Evolutionary conservation across 2,329 filamentous ascomycete species (phyloP), one percentile per base, ranked within the genome.

Genomic region (Phyllosticta ampelicida): DNA sequence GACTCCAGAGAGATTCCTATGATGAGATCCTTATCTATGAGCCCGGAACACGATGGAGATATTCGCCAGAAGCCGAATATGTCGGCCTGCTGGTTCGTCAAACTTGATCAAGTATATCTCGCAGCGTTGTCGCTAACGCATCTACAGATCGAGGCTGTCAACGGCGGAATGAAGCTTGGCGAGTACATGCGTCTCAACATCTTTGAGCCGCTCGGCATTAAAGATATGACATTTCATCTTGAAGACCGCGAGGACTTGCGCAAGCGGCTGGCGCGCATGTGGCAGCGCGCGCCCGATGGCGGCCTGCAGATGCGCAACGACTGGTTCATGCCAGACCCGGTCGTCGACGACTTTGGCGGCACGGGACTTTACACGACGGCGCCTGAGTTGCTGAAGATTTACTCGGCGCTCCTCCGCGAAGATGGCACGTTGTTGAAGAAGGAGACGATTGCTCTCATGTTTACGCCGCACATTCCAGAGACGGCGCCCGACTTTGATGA

Each of bases 111-210:
- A 16, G 13, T 11, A 9, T 19, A 18, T 21, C 18, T 26, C 23
- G 8, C 13, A n/a, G n/a, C 16, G 8, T 6, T 5, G 6, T 6
- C 5, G 6, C 13, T 5, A 52, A 67, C 48, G 16, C 5, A 44
- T 18, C 16, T 8, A 6, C 63, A 66, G 63, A 55, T 67, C 8
- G 65, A 64, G 21, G 60, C 63, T 49, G 61, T 64, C 2, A 63
- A 65, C 29, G 52, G 59, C 2, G 59, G 58, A 30, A 62, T 61
- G 0, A 18, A 60, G 4, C 53, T 68, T 23, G 64, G 66, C 56
- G 60, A 62, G 23, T 67, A 67, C 53, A 64, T 68, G 62, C 63
- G 62, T 9, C 51, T 55, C 21, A 60, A 69, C 51, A 63, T 68
- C 20, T 68, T 66, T 49, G 60, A 63, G 10, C 48, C 63, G 0